Base-by-base conservation (phyloP, 257 asterid genomes). In the Phtheirospermum japonicum region DNA sequence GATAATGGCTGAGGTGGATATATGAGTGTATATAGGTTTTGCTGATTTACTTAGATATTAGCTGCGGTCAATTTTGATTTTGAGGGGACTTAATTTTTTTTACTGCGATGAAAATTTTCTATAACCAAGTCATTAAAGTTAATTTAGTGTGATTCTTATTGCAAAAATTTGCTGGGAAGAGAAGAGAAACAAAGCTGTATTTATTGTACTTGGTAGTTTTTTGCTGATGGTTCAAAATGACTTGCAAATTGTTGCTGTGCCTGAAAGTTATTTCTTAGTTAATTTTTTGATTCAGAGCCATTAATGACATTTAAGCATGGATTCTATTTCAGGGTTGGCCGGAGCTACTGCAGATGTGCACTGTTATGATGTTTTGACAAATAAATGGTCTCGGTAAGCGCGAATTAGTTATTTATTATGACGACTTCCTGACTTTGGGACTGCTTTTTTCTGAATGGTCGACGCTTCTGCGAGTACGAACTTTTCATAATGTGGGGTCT, bases 331-430 rank as follows among this genome's bases (percentile, higher is more conserved):
- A 93, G 99, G 99, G 55, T 82, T 93, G 72, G 99, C 99, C 0
- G 97, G 99, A 50, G 99, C 99, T 30, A 93, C 99, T 12, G 99
- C 99, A 43, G 99, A 93, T 75, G 91, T 87, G 66, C 99, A 93
- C 73, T 79, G 85, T 74, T 93, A 93, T 67, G 97, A 87, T 63
- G 96, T 93, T 48, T 73, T 87, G 84, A 67, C 96, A 49, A 82
- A 87, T 81, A 93, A 93, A 72, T 93, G 99, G 99, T 80, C 97
- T 63, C 80, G 99, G 99, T 89, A 81, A 74, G 77, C 48, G 34
- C 34, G 16, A 43, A 30, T 42, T 46, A 54, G 50, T 11, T 34
- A 32, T 32, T 34, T 64, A 23, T 52, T 34, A 37, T 8, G 28
- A 61, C 19, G 18, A 30, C 34, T 33, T 66, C 48, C 59, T n/a